A percentile compares a stretch with the other conserved stretches of the same genome.
phyloP scores from a whole-genome alignment of 352 stramenopile species.

The Globisporangium cystogenes region DNA sequence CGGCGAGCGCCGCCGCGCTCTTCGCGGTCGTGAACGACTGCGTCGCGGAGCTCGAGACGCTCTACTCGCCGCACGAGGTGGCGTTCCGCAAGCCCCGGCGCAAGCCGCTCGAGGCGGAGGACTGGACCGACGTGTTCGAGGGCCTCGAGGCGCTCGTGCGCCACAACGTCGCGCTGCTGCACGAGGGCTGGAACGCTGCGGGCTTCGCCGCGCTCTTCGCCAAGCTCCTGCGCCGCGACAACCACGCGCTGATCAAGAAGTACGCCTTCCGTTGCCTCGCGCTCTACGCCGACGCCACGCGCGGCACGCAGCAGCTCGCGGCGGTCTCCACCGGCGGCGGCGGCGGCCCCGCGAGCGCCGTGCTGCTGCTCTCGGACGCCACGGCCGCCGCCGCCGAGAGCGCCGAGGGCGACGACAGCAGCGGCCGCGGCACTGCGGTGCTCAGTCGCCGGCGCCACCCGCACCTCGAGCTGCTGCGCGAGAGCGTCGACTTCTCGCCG shows the following conservation, averaged over 20 bases:
- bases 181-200: constrained; percentile 80
- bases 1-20: constrained; percentile 57
- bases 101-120: constrained; percentile 77
- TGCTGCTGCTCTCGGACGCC: constrained; percentile 35
- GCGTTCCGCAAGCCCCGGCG: constrained; percentile 78
- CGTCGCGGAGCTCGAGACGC: constrained; percentile 76
- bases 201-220: constrained; percentile 78
- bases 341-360: constrained; percentile 17
- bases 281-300: constrained; percentile 74
- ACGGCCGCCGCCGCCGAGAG: constrained; percentile 41
- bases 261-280: constrained; percentile 84
- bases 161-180: constrained; percentile 57
- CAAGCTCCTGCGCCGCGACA: constrained; percentile 82
- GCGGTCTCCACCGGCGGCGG: constrained; percentile 19
- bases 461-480: constrained; percentile 70
- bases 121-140: constrained; percentile 89
- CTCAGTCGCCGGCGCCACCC: constrained; percentile 47
- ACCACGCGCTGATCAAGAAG: constrained; percentile 88
- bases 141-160: constrained; percentile 77
- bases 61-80: constrained; percentile 78
- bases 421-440: constrained; percentile 25
- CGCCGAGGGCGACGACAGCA: constrained; percentile 12
- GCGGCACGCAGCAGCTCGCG: constrained; percentile 62
- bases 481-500: constrained; percentile 83
- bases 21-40: constrained; percentile 80